Conservation (phyloP, 805 yeast species). For the Wickerhamomyces sydowiorum region DNA sequence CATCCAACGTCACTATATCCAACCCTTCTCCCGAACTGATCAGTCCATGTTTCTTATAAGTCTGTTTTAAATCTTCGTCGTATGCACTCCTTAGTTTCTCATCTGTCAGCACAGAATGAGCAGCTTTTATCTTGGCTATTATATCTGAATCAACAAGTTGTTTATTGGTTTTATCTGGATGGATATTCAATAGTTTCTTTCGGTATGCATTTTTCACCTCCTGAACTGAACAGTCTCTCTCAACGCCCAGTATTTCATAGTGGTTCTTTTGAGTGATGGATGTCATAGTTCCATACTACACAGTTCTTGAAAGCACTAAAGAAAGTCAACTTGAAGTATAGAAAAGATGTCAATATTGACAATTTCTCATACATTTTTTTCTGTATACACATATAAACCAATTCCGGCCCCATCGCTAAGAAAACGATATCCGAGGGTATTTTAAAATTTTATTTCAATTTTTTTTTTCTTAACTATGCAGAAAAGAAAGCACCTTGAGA, state of each 20-base stretch:
- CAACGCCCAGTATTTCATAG: constrained; percentile 56
- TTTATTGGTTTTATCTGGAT: constrained; percentile 67
- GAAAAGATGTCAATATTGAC: background rate
- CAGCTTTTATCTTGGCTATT: constrained; percentile 49
- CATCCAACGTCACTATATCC: constrained; percentile 62
- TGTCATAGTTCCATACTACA: constrained; percentile 5
- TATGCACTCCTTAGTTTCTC: constrained; percentile 38
- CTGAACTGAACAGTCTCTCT: constrained; percentile 26
- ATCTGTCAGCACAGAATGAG: constrained; percentile 54
- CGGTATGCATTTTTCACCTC: constrained; percentile 63
- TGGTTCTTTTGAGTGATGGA: constrained; percentile 24
- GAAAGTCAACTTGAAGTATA: too few species aligned
- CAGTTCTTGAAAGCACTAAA: too few species aligned
- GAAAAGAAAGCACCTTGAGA: constrained; percentile 1
- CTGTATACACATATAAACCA: background rate
- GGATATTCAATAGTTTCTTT: constrained; percentile 49
- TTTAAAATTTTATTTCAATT: too few species aligned
- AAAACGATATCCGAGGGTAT: background rate
- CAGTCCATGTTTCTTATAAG: constrained; percentile 27
- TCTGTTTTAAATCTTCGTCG: constrained; percentile 38
- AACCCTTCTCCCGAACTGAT: constrained; percentile 56
- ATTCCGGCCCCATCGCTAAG: background rate
- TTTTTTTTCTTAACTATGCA: background rate
- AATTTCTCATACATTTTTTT: background rate
- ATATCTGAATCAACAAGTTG: constrained; percentile 11